These are phyloP conservation scores for Boletellus sp. DNA, from an alignment of 1,284 basidiomycete species.

Conservation along the genomic window DNA sequence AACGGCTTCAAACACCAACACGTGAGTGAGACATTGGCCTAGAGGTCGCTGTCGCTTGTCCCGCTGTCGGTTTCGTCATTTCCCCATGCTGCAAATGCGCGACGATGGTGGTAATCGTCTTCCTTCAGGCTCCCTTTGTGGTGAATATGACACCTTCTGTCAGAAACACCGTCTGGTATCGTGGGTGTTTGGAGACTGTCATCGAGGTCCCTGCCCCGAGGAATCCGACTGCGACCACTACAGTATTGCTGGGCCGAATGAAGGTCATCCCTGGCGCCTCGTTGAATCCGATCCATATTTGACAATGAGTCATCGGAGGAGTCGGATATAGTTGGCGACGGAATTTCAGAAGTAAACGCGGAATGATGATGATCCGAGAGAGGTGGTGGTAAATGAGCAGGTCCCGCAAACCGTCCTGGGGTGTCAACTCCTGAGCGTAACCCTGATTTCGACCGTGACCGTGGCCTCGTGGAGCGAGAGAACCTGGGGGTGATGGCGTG, in stretches of 20 bases:
- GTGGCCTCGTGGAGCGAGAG: conserved; percentile 38
- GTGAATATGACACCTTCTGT: conserved; percentile 35
- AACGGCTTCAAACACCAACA: background rate
- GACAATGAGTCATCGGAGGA: conserved; percentile 33
- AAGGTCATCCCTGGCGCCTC: conserved; percentile 52
- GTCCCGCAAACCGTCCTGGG: conserved; percentile 73
- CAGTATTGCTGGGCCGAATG: conserved; percentile 42
- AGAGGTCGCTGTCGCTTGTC: conserved; percentile 64
- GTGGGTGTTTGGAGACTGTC: conserved; percentile 62
- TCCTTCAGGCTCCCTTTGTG: conserved; percentile 37
- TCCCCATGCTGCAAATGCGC: conserved; percentile 79
- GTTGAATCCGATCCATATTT: conserved; percentile 34
- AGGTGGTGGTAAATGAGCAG: conserved; percentile 53
- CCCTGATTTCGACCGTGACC: conserved; percentile 42
- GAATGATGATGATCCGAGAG: conserved; percentile 18
- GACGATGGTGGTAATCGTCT: conserved; percentile 43
- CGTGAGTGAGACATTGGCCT: background rate
- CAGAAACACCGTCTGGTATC: conserved; percentile 36
- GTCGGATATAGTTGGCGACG: conserved; percentile 41
- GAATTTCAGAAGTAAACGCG: conserved; percentile 28
- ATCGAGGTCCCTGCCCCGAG: conserved; percentile 50
- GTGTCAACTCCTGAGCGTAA: conserved; percentile 67
- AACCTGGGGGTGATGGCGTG: conserved; percentile 32
- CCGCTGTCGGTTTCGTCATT: conserved; percentile 86
- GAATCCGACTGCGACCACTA: conserved; percentile 52